A percentile compares a stretch with the other conserved stretches of the same genome.
phyloP scores from a whole-genome alignment of 768 basidiomycete genomes.

The Holtermannia corniformis region DNA sequence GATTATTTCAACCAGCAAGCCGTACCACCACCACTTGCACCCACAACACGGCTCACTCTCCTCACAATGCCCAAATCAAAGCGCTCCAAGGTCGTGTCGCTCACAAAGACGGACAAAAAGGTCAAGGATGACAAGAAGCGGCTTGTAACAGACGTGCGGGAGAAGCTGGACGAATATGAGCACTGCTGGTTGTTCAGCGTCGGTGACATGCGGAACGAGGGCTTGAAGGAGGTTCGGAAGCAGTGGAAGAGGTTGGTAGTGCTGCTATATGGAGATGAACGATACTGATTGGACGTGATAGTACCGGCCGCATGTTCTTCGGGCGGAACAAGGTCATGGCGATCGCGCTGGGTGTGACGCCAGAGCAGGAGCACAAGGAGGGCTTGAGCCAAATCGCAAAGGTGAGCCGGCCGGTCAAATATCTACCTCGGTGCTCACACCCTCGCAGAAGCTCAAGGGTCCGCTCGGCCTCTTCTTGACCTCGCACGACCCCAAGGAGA shows the following conservation, averaged over 20 bases:
- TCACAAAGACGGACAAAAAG: conserved; percentile 92
- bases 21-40: conserved; percentile 5
- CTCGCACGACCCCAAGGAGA: conserved; percentile 77
- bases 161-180: conserved; percentile 75
- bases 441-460: conserved; percentile 65
- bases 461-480: conserved; percentile 92
- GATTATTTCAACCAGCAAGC: neutral
- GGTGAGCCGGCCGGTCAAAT: conserved; percentile 45
- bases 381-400: conserved; percentile 72
- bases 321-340: conserved; percentile 77
- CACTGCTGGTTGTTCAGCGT: conserved; percentile 95
- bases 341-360: conserved; percentile 80
- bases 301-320: conserved; percentile 84
- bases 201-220: conserved; percentile 88
- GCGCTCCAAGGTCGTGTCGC: conserved; percentile 77
- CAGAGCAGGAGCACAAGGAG: conserved; percentile 71
- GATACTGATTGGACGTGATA: conserved; percentile 39
- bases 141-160: conserved; percentile 71
- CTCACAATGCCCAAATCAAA: conserved; percentile 74
- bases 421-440: neutral
- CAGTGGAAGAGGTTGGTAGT: conserved; percentile 77
- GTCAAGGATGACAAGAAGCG: conserved; percentile 80
- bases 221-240: conserved; percentile 84
- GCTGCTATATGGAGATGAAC: conserved; percentile 7
- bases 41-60: conserved; percentile 3